Evolutionary conservation across 169 alveolate species (phyloP).

Genomic region (Babesia ovis): DNA sequence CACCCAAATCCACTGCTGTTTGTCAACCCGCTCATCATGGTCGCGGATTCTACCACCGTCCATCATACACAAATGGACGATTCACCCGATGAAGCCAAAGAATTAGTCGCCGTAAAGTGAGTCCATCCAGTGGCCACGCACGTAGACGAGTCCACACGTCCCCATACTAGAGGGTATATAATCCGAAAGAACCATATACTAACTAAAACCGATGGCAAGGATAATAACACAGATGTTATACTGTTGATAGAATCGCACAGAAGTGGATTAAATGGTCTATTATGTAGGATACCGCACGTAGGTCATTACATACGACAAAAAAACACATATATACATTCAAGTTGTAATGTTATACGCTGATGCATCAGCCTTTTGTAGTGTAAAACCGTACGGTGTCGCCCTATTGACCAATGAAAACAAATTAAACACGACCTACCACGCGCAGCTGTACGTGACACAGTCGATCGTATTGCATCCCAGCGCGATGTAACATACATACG

Average conservation of each 20-base stretch:
- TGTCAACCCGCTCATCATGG: slow-evolving; percentile 43
- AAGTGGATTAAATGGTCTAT: too few species aligned
- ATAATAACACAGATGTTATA: too few species aligned
- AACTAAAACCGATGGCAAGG: too few species aligned
- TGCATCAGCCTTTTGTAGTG: slow-evolving; percentile 48
- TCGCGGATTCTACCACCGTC: neutral
- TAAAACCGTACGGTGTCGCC: slow-evolving; percentile 62
- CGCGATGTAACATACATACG: slow-evolving; percentile 65
- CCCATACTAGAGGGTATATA: neutral
- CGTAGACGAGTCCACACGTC: neutral
- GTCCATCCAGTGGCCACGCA: neutral
- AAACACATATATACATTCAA: neutral
- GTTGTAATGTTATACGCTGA: neutral
- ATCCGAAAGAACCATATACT: too few species aligned
- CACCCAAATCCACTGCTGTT: slow-evolving; percentile 78
- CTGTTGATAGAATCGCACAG: too few species aligned
- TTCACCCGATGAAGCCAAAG: neutral
- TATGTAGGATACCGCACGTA: too few species aligned
- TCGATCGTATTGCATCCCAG: slow-evolving; percentile 64
- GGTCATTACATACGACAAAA: neutral
- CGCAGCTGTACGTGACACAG: slow-evolving; percentile 65
- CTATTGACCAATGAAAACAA: neutral
- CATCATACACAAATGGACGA: slow-evolving; percentile 13
- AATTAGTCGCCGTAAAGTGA: neutral
- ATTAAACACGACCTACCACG: slow-evolving; percentile 34